Conservation (phyloP, 495 filamentous ascomycete species). For the Annulohypoxylon nitens region DNA sequence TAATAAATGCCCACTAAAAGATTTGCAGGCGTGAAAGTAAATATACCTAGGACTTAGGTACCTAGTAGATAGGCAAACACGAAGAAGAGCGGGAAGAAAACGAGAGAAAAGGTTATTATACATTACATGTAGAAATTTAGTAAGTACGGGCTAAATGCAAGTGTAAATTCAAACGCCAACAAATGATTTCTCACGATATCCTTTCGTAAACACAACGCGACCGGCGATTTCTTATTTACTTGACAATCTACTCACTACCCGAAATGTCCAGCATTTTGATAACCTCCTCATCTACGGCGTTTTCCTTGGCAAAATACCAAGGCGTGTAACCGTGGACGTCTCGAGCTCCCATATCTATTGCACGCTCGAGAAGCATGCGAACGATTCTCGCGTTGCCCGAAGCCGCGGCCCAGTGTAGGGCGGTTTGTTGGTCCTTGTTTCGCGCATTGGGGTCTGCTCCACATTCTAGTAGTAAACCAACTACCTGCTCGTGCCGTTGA, state of each 20-base stretch:
- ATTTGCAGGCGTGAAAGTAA: no score
- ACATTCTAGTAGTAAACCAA: neutral
- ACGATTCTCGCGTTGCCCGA: neutral
- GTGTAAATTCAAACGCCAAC: no score
- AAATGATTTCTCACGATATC: no score
- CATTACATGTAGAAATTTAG: no score
- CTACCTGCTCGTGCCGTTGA: neutral
- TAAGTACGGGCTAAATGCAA: no score
- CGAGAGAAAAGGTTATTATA: no score
- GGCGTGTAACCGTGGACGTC: neutral
- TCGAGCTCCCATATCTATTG: neutral
- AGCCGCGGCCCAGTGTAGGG: neutral
- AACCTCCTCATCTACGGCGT: neutral
- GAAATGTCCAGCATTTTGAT: neutral
- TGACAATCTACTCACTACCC: neutral
- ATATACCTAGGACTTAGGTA: no score
- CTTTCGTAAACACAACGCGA: no score
- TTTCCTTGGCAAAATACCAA: neutral
- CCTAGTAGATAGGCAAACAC: no score
- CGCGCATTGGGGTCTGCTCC: neutral
- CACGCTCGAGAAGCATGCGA: neutral
- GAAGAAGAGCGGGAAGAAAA: no score
- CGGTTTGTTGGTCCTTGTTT: neutral
- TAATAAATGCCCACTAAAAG: no score
- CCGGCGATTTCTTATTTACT: no score